Evolutionary conservation across 495 filamentous ascomycete genomes (phyloP).

Genomic region (Cairneyella variabilis): DNA sequence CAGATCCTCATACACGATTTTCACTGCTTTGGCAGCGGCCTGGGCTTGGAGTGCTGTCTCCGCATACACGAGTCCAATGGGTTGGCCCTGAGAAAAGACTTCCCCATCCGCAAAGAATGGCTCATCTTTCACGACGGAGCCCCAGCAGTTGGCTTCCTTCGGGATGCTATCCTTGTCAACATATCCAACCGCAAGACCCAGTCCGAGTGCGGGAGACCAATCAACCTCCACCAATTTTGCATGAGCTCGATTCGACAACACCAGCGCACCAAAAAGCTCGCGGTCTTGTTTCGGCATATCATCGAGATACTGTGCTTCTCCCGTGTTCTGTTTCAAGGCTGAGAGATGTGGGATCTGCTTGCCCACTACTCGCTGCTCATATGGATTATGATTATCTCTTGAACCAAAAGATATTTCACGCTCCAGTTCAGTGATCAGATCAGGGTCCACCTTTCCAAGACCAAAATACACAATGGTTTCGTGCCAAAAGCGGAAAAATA

Average conservation of each 20-base stretch:
- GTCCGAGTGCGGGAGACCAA: conserved; percentile 33
- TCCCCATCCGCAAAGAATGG: conserved; percentile 38
- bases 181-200: conserved; percentile 39
- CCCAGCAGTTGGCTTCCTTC: conserved; percentile 33
- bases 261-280: conserved; percentile 34
- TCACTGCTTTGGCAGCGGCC: conserved; percentile 32
- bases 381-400: conserved; percentile 44
- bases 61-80: conserved; percentile 38
- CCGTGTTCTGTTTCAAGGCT: conserved; percentile 38
- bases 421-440: conserved; percentile 56
- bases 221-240: conserved; percentile 37
- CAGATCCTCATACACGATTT: conserved; percentile 35
- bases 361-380: conserved; percentile 37
- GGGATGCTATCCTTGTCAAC: conserved; percentile 36
- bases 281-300: conserved; percentile 35
- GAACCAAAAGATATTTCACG: conserved; percentile 54
- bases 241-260: conserved; percentile 36
- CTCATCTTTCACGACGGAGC: conserved; percentile 33
- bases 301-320: conserved; percentile 39
- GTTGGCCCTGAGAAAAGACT: conserved; percentile 33
- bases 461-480: conserved; percentile 53
- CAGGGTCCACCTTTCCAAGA: conserved; percentile 36
- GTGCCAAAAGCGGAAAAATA: conserved; percentile 70
- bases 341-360: conserved; percentile 40
- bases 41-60: conserved; percentile 35